These are phyloP conservation scores for Oryza officinalis DNA, from an alignment of 176 grass and related monocot genomes.

Conservation along the genomic window DNA sequence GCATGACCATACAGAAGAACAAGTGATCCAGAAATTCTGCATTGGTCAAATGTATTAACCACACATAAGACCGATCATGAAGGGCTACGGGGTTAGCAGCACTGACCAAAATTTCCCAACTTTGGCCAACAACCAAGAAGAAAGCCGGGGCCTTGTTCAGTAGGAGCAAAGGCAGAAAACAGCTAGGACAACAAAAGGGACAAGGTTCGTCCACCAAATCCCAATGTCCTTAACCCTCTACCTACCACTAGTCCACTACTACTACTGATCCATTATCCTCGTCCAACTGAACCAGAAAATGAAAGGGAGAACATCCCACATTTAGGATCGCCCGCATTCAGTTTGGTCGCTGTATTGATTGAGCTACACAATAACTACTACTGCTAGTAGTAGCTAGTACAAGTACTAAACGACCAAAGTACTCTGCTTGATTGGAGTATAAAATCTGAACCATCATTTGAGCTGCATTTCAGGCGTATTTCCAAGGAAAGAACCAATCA, in stretches of 20 bases:
- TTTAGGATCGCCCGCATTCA: constrained; percentile 1
- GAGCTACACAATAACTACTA: background rate
- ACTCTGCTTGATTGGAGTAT: background rate
- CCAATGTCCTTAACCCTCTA: background rate
- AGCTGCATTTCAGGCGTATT: constrained; percentile 15
- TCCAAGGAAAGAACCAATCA: background rate
- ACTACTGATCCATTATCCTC: background rate
- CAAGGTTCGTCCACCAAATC: background rate
- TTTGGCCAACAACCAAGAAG: background rate
- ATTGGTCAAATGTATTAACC: too few relatives aligned
- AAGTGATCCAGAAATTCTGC: too few relatives aligned
- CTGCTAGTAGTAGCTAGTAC: too few relatives aligned
- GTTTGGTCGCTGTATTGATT: background rate
- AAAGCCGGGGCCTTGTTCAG: constrained; percentile 1
- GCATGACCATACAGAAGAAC: background rate
- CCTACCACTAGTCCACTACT: too few relatives aligned
- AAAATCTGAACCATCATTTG: background rate
- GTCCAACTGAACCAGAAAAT: background rate
- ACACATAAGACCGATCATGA: too few relatives aligned
- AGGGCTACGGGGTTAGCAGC: background rate
- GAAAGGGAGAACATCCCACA: background rate
- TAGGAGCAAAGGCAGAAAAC: constrained; percentile 32
- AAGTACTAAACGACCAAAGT: background rate
- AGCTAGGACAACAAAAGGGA: constrained; percentile 16
- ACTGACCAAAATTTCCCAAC: background rate